These are phyloP conservation scores for Penicillium lividum DNA, from an alignment of 495 filamentous ascomycete genomes.

Conservation along the genomic window DNA sequence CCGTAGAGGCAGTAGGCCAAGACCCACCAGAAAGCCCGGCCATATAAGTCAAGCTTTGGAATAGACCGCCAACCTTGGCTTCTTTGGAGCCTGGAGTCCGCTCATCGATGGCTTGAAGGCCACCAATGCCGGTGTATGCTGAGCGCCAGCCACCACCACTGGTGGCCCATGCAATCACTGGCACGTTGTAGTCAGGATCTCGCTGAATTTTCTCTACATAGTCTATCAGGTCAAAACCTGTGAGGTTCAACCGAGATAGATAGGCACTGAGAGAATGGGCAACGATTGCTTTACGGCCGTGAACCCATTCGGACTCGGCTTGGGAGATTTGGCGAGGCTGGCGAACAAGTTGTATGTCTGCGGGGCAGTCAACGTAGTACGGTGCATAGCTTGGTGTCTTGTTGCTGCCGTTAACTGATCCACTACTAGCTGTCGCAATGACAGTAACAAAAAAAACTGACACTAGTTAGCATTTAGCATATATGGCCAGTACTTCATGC, in stretches of 20 bases:
- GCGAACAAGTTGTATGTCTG: slow-evolving; percentile 1
- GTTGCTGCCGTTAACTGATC: background rate
- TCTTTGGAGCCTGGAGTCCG: slow-evolving; percentile 1
- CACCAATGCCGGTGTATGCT: background rate
- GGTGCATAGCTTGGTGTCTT: background rate
- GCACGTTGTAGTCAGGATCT: background rate
- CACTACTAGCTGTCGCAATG: background rate
- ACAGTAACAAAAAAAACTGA: background rate
- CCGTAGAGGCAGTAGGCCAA: background rate
- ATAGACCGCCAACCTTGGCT: background rate
- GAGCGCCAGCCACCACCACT: slow-evolving; percentile 2
- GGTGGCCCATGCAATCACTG: slow-evolving; percentile 1
- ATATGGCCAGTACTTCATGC: background rate
- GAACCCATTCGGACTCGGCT: background rate
- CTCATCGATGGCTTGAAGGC: background rate
- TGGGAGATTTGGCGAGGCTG: background rate
- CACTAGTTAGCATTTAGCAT: background rate
- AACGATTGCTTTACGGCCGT: slow-evolving; percentile 1
- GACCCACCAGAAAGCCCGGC: background rate
- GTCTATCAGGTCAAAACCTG: background rate
- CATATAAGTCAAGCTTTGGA: background rate
- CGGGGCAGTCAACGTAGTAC: background rate
- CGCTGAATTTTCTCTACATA: background rate
- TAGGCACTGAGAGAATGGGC: background rate
- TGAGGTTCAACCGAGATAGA: background rate